Evolutionary conservation across 2,329 filamentous ascomycete genomes (phyloP).

Genomic region (Xylaria sp.): DNA sequence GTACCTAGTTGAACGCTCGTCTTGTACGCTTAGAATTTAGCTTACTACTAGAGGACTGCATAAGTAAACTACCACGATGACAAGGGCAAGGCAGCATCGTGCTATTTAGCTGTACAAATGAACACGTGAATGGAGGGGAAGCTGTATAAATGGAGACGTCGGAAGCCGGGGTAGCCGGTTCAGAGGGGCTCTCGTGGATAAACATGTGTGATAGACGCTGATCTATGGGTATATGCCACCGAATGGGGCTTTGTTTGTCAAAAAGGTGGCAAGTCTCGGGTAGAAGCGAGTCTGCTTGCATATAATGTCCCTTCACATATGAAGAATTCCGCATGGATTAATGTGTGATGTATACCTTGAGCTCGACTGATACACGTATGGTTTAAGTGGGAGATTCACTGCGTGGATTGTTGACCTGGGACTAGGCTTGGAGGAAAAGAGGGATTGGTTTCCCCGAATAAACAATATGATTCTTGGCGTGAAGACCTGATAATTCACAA

Average conservation of each 20-base stretch:
- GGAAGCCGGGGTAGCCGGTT: constrained; percentile 22
- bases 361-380: not conserved
- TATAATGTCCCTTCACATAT: not conserved
- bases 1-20: not conserved
- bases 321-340: not conserved
- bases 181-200: not conserved
- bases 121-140: constrained; percentile 6
- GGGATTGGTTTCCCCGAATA: constrained; percentile 4
- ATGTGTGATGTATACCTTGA: not conserved
- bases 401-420: not conserved
- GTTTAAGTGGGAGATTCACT: not conserved
- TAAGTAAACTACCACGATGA: not conserved
- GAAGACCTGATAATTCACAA: constrained; percentile 19
- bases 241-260: not conserved
- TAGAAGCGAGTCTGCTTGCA: not conserved
- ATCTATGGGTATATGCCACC: not conserved
- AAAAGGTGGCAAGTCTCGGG: not conserved
- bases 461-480: constrained; percentile 14
- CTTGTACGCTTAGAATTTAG: not conserved
- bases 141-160: constrained; percentile 8
- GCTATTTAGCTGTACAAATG: not conserved
- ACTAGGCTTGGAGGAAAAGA: not conserved
- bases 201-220: not conserved
- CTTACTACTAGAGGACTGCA: not conserved
- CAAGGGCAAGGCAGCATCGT: not conserved